Percentiles rank a stretch among this genome's conserved stretches.
Evolutionary conservation across 106 monocot genomes (phyloP).

Genomic region (Ottelia alismoides): DNA sequence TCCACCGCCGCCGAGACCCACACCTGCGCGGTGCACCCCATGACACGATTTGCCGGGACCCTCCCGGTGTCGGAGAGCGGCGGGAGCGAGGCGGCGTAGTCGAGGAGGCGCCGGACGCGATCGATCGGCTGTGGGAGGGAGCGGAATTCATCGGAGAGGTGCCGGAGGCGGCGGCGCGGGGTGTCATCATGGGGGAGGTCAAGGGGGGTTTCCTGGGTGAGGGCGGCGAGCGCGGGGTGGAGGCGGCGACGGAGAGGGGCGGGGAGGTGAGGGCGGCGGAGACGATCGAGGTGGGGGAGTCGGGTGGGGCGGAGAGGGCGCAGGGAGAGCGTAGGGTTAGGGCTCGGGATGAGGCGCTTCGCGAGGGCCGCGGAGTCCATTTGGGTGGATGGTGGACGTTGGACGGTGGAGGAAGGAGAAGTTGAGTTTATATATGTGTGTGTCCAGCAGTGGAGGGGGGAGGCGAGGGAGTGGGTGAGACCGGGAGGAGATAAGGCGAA

Average conservation of each 20-base stretch:
- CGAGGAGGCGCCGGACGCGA: constrained; percentile 68
- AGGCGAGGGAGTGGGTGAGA: no score
- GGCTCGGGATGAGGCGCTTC: no score
- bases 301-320: neutral
- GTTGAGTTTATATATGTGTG: no score
- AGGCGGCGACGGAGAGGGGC: constrained; percentile 1
- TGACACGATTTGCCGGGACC: constrained; percentile 54
- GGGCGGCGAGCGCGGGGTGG: constrained; percentile 20
- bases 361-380: no score
- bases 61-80: constrained; percentile 30
- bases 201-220: constrained; percentile 8
- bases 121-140: constrained; percentile 52
- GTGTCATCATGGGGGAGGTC: neutral
- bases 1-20: constrained; percentile 37
- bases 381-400: no score
- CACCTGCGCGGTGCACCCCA: constrained; percentile 96
- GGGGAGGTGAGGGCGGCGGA: neutral
- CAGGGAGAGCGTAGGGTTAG: no score
- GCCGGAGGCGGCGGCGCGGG: constrained; percentile 25
- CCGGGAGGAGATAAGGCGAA: no score
- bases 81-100: constrained; percentile 52
- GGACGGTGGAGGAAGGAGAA: no score
- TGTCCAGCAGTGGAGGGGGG: no score
- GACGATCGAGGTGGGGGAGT: neutral
- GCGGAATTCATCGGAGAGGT: constrained; percentile 52